Conservation (phyloP, 768 basidiomycete species). For the Suillus plorans region DNA sequence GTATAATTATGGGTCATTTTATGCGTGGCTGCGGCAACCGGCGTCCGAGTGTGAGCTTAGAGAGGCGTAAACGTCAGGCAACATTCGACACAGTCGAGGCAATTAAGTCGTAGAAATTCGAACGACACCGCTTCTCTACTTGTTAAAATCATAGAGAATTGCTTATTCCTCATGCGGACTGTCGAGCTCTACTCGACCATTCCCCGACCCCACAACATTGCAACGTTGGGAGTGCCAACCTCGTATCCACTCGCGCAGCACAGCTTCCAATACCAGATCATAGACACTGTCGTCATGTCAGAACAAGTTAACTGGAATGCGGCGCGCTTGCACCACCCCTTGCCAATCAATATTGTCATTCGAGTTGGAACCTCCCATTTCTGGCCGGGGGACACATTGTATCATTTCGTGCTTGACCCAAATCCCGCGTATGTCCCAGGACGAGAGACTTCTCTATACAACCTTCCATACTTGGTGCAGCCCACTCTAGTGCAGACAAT, state of each 20-base stretch:
- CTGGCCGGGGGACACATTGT: slow-evolving; percentile 72
- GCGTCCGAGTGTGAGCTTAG: no score
- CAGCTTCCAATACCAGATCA: slow-evolving; percentile 51
- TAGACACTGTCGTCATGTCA: no score
- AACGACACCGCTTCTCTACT: slow-evolving; percentile 54
- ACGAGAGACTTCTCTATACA: slow-evolving; percentile 25
- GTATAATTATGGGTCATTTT: no score
- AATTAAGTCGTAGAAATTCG: slow-evolving; percentile 49
- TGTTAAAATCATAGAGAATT: slow-evolving; percentile 46
- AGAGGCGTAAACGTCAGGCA: slow-evolving; percentile 29
- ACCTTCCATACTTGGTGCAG: slow-evolving; percentile 47
- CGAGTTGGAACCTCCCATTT: slow-evolving; percentile 62
- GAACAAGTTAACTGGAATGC: slow-evolving; percentile 29
- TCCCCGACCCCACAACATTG: slow-evolving; percentile 21
- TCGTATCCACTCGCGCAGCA: slow-evolving; percentile 46
- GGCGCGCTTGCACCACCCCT: slow-evolving; percentile 14
- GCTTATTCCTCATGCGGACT: slow-evolving; percentile 38
- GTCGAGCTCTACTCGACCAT: slow-evolving; percentile 44
- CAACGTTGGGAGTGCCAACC: slow-evolving; percentile 16
- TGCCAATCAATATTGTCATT: slow-evolving; percentile 50
- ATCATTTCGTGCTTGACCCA: slow-evolving; percentile 54
- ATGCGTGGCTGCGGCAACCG: no score
- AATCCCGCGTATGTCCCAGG: slow-evolving; percentile 37
- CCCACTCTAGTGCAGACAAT: slow-evolving; percentile 38
- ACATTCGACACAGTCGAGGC: slow-evolving; percentile 57